Conservation (phyloP, 495 filamentous ascomycete genomes). For the Penicillium argentinense region DNA sequence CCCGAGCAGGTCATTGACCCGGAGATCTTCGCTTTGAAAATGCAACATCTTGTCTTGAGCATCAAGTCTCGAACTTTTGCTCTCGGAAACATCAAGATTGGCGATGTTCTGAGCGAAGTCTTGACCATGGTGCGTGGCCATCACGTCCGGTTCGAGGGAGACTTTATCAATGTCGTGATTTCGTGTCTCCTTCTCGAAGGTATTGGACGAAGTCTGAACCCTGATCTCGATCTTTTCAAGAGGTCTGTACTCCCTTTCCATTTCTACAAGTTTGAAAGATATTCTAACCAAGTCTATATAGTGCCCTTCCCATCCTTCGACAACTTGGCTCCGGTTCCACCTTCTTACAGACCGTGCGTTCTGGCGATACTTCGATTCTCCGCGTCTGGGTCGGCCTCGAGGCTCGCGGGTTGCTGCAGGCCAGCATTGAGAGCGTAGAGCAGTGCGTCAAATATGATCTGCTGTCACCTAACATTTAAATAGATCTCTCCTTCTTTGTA, state of each 20-base stretch:
- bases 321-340: conserved; percentile 72
- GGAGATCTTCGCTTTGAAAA: conserved; percentile 89
- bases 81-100: conserved; percentile 93
- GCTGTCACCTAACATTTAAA: conserved; percentile 76
- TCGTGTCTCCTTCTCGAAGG: conserved; percentile 92
- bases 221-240: conserved; percentile 82
- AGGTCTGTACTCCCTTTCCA: conserved; percentile 48
- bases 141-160: conserved; percentile 93
- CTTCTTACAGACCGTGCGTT: conserved; percentile 48
- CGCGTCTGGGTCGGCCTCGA: conserved; percentile 94
- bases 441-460: conserved; percentile 81
- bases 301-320: conserved; percentile 87
- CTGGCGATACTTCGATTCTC: conserved; percentile 85
- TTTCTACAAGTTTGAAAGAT: not conserved
- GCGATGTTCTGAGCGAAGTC: conserved; percentile 88
- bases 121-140: conserved; percentile 88
- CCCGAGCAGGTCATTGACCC: conserved; percentile 83
- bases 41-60: conserved; percentile 90
- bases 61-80: conserved; percentile 91
- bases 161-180: conserved; percentile 98
- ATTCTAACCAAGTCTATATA: conserved; percentile 28
- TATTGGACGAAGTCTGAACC: conserved; percentile 85
- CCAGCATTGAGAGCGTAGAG: conserved; percentile 85
- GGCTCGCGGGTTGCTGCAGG: conserved; percentile 81
- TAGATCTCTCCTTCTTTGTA: conserved; percentile 4